Conservation (phyloP, 2,329 filamentous ascomycete species). For the Endothia cerciana region DNA sequence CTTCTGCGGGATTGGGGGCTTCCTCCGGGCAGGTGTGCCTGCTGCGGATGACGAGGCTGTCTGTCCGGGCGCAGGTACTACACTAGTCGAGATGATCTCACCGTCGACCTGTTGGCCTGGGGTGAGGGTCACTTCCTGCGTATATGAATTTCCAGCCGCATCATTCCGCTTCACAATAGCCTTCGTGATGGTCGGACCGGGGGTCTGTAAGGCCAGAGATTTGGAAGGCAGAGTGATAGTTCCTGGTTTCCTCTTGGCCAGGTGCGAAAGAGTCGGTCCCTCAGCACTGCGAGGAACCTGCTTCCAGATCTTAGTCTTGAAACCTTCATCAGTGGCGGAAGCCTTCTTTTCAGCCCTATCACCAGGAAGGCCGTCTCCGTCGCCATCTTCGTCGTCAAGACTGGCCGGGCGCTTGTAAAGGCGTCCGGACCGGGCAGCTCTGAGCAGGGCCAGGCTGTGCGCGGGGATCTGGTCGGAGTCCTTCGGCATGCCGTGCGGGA, state of each 20-base stretch:
- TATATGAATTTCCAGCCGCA: slow-evolving; percentile 77
- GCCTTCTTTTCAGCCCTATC: slow-evolving; percentile 66
- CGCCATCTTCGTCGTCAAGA: slow-evolving; percentile 61
- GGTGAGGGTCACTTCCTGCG: slow-evolving; percentile 80
- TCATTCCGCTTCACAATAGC: slow-evolving; percentile 81
- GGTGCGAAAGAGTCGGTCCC: slow-evolving; percentile 53
- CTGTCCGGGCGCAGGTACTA: slow-evolving; percentile 59
- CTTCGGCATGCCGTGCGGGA: slow-evolving; percentile 80
- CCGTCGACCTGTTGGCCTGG: slow-evolving; percentile 81
- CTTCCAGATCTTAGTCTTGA: slow-evolving; percentile 64
- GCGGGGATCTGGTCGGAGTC: slow-evolving; percentile 78
- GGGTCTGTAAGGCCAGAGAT: slow-evolving; percentile 48
- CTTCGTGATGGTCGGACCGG: slow-evolving; percentile 67
- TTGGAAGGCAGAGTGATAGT: slow-evolving; percentile 61
- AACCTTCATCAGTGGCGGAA: slow-evolving; percentile 66
- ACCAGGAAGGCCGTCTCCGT: slow-evolving; percentile 48
- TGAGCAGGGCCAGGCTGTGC: slow-evolving; percentile 81
- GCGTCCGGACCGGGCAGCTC: slow-evolving; percentile 76
- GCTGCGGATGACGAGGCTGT: slow-evolving; percentile 54
- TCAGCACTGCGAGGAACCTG: slow-evolving; percentile 64
- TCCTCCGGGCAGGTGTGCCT: slow-evolving; percentile 55
- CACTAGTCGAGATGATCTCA: slow-evolving; percentile 70
- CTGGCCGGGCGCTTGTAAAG: slow-evolving; percentile 74
- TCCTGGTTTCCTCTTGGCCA: slow-evolving; percentile 66
- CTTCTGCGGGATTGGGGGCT: slow-evolving; percentile 77